Conservation (phyloP, 306 rosid genomes). For the Luffa aegyptiaca region DNA sequence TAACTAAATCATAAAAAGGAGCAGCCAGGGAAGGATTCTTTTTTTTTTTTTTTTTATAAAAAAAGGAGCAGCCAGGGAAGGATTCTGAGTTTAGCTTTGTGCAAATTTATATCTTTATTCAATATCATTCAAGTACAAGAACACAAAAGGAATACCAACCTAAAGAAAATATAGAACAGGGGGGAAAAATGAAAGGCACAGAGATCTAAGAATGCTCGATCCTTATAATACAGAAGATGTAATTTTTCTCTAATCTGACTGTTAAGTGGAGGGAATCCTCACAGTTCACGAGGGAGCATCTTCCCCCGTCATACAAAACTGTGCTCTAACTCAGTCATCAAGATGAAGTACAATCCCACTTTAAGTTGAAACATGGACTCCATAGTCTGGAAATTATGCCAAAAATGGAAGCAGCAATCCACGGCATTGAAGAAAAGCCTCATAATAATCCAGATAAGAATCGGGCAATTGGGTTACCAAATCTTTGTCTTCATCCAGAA, state of each 20-base stretch:
- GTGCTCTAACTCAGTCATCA: neutral
- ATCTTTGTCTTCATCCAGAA: conserved; percentile 86
- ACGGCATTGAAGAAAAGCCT: conserved; percentile 16
- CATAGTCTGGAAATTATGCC: neutral
- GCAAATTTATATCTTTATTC: neutral
- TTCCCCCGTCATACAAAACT: neutral
- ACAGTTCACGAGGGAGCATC: neutral
- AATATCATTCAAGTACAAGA: neutral
- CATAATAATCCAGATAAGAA: neutral
- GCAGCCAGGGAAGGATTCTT: neutral
- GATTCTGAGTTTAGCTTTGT: neutral
- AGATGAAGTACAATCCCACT: neutral
- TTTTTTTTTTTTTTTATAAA: too few species aligned
- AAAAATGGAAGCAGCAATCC: conserved; percentile 8
- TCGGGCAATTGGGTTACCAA: conserved; percentile 39
- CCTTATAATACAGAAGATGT: neutral
- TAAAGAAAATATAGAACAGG: neutral
- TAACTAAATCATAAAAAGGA: neutral
- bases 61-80: neutral
- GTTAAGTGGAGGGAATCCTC: neutral
- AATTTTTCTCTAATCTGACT: neutral
- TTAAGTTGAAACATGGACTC: neutral
- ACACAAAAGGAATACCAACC: neutral
- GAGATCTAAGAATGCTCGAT: neutral
- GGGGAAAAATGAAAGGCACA: neutral